A percentile compares a stretch with the other conserved stretches of the same genome.
phyloP scores from a whole-genome alignment of 305 asterid species.

The Galium porrigens region DNA sequence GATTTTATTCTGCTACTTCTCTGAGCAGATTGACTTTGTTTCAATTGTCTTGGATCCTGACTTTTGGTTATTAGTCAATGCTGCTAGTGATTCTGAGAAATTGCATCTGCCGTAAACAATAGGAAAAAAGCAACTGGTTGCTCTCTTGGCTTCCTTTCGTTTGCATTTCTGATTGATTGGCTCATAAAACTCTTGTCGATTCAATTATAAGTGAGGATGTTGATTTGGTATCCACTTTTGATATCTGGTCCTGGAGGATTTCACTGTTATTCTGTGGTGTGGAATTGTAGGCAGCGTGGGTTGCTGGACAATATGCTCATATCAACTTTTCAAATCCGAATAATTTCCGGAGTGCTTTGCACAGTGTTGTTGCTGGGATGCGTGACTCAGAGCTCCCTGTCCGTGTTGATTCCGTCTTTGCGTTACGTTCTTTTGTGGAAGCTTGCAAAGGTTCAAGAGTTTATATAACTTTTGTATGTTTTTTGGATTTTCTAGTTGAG shows the following conservation, averaged over 20 bases:
- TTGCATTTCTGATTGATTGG: no score
- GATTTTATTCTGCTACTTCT: no score
- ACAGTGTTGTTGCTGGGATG: slow-evolving; percentile 91
- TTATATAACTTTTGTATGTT: slow-evolving; percentile 3
- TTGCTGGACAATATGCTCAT: slow-evolving; percentile 97
- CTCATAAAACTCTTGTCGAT: neutral
- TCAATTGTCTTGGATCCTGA: neutral
- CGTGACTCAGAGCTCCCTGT: slow-evolving; percentile 96
- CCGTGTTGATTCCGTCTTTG: slow-evolving; percentile 94
- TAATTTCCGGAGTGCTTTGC: slow-evolving; percentile 78
- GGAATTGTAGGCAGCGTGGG: slow-evolving; percentile 89
- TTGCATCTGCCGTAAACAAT: no score
- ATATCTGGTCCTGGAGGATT: slow-evolving; percentile 2
- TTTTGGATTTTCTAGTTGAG: slow-evolving; percentile 9
- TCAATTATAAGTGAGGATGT: no score
- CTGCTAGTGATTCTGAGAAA: neutral
- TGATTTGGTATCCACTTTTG: neutral
- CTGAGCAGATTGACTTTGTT: neutral
- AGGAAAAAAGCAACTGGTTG: no score
- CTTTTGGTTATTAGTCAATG: neutral
- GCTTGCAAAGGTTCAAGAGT: slow-evolving; percentile 63
- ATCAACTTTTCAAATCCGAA: slow-evolving; percentile 65
- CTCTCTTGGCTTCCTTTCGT: no score
- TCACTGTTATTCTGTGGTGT: slow-evolving; percentile 16
- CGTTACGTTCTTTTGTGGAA: slow-evolving; percentile 84